phyloP scores from a whole-genome alignment of 1,284 basidiomycete genomes.

The Trichosporon faecale region DNA sequence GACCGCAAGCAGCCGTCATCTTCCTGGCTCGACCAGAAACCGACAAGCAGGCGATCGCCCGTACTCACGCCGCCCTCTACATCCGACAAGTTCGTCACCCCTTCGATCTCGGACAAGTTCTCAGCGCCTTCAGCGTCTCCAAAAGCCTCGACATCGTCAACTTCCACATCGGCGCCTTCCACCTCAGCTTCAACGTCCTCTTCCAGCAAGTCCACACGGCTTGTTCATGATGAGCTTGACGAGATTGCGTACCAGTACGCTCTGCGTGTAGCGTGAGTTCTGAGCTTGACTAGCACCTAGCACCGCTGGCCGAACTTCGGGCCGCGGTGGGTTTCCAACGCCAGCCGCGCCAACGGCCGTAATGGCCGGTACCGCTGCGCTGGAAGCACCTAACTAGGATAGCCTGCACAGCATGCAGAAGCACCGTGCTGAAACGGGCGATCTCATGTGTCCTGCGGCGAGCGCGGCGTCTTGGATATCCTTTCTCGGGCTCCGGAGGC shows the following conservation, averaged over 20 bases:
- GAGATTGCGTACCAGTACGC: slow-evolving; percentile 45
- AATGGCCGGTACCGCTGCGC: background rate
- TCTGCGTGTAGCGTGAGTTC: slow-evolving; percentile 47
- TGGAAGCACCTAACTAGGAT: too few species aligned
- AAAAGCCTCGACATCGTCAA: background rate
- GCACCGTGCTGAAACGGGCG: background rate
- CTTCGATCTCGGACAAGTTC: too few species aligned
- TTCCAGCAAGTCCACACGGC: background rate
- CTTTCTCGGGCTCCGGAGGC: background rate
- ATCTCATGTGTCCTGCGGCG: background rate
- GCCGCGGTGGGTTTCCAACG: background rate
- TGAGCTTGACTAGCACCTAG: too few species aligned
- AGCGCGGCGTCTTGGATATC: background rate
- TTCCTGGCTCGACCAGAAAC: background rate
- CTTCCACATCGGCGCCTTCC: background rate
- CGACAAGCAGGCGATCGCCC: background rate
- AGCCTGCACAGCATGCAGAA: background rate
- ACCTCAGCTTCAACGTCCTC: too few species aligned
- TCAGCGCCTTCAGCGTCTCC: too few species aligned
- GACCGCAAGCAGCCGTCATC: background rate
- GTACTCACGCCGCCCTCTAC: background rate
- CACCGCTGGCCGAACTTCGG: background rate
- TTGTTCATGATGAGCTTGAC: slow-evolving; percentile 39
- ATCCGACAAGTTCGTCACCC: background rate
- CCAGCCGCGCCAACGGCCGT: background rate